A percentile compares a stretch with the other conserved stretches of the same genome.
phyloP scores from a whole-genome alignment of 2,329 filamentous ascomycete species.

The Beauveria medogensis region DNA sequence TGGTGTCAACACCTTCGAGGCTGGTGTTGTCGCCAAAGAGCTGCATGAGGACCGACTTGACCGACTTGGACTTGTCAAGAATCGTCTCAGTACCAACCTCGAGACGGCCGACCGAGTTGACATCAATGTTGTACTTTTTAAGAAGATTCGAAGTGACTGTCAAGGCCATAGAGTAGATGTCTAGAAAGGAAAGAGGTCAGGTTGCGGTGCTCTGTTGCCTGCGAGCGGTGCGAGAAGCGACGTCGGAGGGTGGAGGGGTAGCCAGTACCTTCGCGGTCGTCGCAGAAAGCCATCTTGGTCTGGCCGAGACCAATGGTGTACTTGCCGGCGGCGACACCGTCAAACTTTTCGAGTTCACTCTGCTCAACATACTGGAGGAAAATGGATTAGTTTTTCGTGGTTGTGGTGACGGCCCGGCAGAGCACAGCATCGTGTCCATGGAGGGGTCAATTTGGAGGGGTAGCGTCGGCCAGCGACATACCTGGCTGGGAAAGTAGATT shows the following conservation, averaged over 20 bases:
- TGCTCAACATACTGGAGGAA: slow-evolving; percentile 71
- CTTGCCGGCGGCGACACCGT: slow-evolving; percentile 74
- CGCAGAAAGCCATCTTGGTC: slow-evolving; percentile 89
- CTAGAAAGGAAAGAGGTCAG: slow-evolving; percentile 33
- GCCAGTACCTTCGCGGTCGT: slow-evolving; percentile 71
- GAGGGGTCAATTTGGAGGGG: slow-evolving; percentile 10
- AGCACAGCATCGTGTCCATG: slow-evolving; percentile 11
- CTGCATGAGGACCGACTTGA: slow-evolving; percentile 85
- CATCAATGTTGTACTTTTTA: slow-evolving; percentile 75
- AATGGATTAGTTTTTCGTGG: slow-evolving; percentile 15
- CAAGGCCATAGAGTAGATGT: slow-evolving; percentile 81
- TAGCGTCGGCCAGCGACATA: slow-evolving; percentile 32
- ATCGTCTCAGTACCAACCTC: slow-evolving; percentile 83
- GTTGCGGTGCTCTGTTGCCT: background rate
- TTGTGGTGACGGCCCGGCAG: slow-evolving; percentile 13
- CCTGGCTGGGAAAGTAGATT: slow-evolving; percentile 81
- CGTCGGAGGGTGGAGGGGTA: slow-evolving; percentile 12
- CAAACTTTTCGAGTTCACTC: slow-evolving; percentile 74
- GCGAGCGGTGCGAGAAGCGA: slow-evolving; percentile 7
- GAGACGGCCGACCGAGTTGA: slow-evolving; percentile 68
- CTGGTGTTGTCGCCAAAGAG: slow-evolving; percentile 77
- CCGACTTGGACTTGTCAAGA: slow-evolving; percentile 84
- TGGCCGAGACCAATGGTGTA: slow-evolving; percentile 88
- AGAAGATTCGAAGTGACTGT: slow-evolving; percentile 71
- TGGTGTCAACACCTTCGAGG: slow-evolving; percentile 73